A percentile compares a stretch with the other conserved stretches of the same genome.
Conservation (phyloP, 148 eudicot species). For the Talinum fruticosum region DNA sequence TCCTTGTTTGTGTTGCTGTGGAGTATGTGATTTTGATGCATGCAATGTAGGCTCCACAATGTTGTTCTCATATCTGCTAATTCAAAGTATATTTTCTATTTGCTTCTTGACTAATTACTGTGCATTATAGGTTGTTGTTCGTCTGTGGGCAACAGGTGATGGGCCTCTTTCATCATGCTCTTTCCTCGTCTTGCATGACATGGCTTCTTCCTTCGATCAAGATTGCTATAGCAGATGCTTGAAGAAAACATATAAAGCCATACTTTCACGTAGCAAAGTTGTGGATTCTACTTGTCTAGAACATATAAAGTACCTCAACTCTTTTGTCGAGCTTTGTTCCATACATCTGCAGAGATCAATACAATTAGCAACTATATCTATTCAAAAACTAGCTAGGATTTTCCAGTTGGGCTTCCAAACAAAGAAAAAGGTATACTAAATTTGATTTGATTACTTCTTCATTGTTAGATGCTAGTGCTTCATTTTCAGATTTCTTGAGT, state of each 20-base stretch:
- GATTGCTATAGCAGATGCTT: conserved; percentile 64
- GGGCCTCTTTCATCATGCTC: conserved; percentile 64
- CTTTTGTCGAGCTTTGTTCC: conserved; percentile 69
- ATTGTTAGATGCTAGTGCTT: neutral
- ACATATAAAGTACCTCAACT: conserved; percentile 58
- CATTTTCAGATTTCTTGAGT: no score
- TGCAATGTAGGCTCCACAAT: neutral
- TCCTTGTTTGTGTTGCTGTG: neutral
- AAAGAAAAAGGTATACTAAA: conserved; percentile 65
- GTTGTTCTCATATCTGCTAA: neutral
- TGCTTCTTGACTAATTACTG: conserved; percentile 11
- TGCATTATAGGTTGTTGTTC: conserved; percentile 60
- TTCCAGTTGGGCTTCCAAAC: conserved; percentile 52
- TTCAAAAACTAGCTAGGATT: conserved; percentile 59
- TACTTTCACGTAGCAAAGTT: conserved; percentile 52
- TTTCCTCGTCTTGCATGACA: conserved; percentile 56
- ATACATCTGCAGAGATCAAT: conserved; percentile 70
- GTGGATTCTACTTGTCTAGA: conserved; percentile 39
- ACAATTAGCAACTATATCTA: conserved; percentile 51
- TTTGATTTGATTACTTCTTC: conserved; percentile 9
- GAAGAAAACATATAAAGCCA: conserved; percentile 56
- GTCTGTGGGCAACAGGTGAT: conserved; percentile 77
- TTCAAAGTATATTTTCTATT: neutral
- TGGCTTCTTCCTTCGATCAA: conserved; percentile 53
- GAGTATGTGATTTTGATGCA: neutral